Base-by-base conservation (phyloP, 495 filamentous ascomycete genomes). In the Trichoderma gamsii region DNA sequence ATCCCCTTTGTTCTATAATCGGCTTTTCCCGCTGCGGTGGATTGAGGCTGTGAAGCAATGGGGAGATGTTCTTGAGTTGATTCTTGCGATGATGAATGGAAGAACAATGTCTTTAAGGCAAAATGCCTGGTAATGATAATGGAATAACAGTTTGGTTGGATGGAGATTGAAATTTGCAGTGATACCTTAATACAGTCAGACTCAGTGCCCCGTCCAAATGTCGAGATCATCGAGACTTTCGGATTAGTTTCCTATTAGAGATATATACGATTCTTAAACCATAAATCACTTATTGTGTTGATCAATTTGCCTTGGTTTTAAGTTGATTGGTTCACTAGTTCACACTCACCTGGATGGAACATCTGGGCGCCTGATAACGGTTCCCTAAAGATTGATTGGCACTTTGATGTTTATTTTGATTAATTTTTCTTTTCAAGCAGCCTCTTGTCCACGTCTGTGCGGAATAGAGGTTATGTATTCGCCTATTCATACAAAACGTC, bases 401-500 rank as follows among this genome's bases (percentile, higher is more conserved):
- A 38, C 35, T 38, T 38, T 38, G 3, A 38, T 38, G 8, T 38
- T 38, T 38, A 38, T 38, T 38, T 38, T 38, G 1, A 29, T 29
- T 38, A 5, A 38, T 4, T 7, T 38, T 38, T 7, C 7, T 38
- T 38, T 38, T 38, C 35, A 38, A 38, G 35, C 35, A 38, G 35
- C 35, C 35, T 7, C 35, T 38, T 38, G 35, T 38, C 35, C 29
- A 1, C 4, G 29, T 29, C 29, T 29, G 44, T 49, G 13, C 44
- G n/a, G 44, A 32, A 61, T 1, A 61, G 56, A 35, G 56, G 56
- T n/a, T n/a, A n/a, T n/a, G n/a, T 61, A 61, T 61, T 61, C 27
- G 56, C 25, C 56, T 61, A 61, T 16, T 61, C 25, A 61, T 61
- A 61, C n/a, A 29, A 61, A 61, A 9, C 56, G 25, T 61, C 25